Evolutionary conservation across 345 rosid species (phyloP), one percentile per base, ranked within the genome.

Genomic region (Melastoma malabathricum): DNA sequence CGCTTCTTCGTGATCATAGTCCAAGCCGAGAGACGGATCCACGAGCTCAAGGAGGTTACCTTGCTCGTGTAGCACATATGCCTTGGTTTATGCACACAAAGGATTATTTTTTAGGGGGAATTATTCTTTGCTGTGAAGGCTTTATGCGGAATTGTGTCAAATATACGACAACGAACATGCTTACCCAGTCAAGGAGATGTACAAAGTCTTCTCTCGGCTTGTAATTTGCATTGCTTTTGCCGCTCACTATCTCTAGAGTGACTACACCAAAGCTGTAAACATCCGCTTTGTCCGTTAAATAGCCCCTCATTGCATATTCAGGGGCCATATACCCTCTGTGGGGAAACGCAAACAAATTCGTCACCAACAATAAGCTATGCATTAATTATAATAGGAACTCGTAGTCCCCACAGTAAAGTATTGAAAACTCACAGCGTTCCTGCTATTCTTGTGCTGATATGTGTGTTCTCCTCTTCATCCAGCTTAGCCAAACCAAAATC

Each of bases 321-420:
- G 97, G 97, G 59, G 98, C 98, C 96, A 90, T 90, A 65, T 86
- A 90, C 38, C 98, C 98, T 75, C 98, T 83, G 62, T 19, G 48
- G 22, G 18, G 15, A 22, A 15, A 22, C 19, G 38, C 4, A 22
- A 22, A 62, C 12, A 34, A 12, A 34, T 7, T 8, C 41, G 12
- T 1, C 41, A 34, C 41, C 12, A 38, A 13, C 3, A 52, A 4
- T 16, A 4, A 15, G 23, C 0, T 5, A 14, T 1, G 1, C 13
- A 50, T 22, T 19, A 10, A 25, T 22, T 14, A 25, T 2, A 25
- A 50, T 22, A 15, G 15, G 18, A 7, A 50, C 18, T 4, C 4
- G 25, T 22, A 22, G 2, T 22, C 25, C 25, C 25, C 25, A 4
- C 25, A 22, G 4, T 22, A 22, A 1, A 22, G 25, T 22, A 4